Evolutionary conservation across 2,329 filamentous ascomycete genomes (phyloP).

Genomic region (Daldinia eschscholtzii): DNA sequence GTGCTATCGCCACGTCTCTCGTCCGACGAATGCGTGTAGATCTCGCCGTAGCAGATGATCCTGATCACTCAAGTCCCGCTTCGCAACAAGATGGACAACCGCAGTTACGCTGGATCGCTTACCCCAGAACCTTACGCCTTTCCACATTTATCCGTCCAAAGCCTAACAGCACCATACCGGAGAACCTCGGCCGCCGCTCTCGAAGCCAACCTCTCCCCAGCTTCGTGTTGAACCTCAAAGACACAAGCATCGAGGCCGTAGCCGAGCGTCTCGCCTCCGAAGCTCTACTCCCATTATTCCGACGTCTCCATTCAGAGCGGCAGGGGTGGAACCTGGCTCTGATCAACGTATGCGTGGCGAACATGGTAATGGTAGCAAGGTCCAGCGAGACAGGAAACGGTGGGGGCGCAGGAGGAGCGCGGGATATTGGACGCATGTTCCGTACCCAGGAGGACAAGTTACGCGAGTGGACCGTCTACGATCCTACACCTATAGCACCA

Average conservation of each 20-base stretch:
- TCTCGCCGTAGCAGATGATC: conserved; percentile 66
- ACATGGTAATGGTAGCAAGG: conserved; percentile 73
- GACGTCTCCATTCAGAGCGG: conserved; percentile 76
- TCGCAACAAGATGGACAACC: conserved; percentile 38
- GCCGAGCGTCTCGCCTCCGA: conserved; percentile 79
- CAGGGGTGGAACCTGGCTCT: conserved; percentile 83
- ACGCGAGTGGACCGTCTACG: conserved; percentile 73
- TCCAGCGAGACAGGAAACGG: conserved; percentile 60
- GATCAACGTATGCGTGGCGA: conserved; percentile 88
- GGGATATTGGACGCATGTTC: conserved; percentile 89
- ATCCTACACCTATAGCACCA: conserved; percentile 45
- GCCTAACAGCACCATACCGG: conserved; percentile 57
- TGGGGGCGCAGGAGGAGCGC: conserved; percentile 58
- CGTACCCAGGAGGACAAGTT: conserved; percentile 77
- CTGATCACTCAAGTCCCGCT: conserved; percentile 50
- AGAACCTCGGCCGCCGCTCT: conserved; percentile 77
- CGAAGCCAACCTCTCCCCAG: conserved; percentile 79
- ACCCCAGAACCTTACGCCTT: conserved; percentile 84
- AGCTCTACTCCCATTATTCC: conserved; percentile 77
- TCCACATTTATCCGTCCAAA: conserved; percentile 74
- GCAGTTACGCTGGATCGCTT: conserved; percentile 74
- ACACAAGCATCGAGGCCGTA: conserved; percentile 66
- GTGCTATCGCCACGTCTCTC: conserved; percentile 76
- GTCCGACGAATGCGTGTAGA: conserved; percentile 84
- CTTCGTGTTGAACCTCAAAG: conserved; percentile 76